Evolutionary conservation across 1,284 basidiomycete genomes (phyloP).

Genomic region (Ganoderma boninense): DNA sequence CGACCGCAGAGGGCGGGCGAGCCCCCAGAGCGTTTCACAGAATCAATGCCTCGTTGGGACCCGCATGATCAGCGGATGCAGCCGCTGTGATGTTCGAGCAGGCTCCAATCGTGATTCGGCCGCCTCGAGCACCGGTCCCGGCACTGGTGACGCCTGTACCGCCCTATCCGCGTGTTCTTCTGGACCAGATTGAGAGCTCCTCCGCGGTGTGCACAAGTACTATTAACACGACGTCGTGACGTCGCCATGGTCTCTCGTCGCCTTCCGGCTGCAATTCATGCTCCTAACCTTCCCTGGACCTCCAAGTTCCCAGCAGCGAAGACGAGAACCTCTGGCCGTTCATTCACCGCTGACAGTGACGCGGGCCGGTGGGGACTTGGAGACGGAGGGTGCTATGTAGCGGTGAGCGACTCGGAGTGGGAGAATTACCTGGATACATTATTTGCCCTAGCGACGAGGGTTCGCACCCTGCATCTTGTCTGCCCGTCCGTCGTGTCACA

Average conservation of each 20-base stretch:
- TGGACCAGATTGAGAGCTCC: background rate
- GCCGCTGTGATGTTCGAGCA: background rate
- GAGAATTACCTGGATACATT: background rate
- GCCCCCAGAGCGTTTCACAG: background rate
- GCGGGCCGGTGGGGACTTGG: background rate
- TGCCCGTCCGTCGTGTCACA: background rate
- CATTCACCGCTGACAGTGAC: conserved; percentile 2
- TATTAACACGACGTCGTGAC: conserved; percentile 4
- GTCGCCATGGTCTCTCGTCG: background rate
- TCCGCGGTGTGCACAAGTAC: background rate
- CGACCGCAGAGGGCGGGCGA: background rate
- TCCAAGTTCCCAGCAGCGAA: background rate
- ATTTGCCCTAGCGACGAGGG: conserved; percentile 29
- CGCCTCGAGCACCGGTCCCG: background rate
- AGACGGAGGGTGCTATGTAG: background rate
- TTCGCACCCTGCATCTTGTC: conserved; percentile 13
- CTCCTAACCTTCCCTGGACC: background rate
- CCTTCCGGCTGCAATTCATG: background rate
- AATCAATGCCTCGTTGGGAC: background rate
- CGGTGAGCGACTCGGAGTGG: background rate
- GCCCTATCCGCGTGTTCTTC: background rate
- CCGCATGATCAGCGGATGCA: background rate
- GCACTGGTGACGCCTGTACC: background rate
- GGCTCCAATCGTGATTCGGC: background rate
- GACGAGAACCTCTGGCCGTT: background rate